Base-by-base conservation (phyloP, 129 eudicot genomes). In the Glebionis coronaria region DNA sequence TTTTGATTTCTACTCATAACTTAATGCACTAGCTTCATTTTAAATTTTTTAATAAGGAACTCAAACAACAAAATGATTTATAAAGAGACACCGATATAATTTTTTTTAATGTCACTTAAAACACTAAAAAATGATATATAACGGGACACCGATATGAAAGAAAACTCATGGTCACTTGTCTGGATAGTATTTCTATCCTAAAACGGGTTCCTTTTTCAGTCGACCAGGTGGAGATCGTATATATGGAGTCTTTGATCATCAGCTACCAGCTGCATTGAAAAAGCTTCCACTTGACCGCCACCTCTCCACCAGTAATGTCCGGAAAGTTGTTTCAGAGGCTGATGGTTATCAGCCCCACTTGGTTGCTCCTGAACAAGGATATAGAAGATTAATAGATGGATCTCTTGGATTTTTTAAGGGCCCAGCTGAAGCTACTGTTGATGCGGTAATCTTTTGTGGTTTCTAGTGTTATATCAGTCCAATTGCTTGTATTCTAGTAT, bases 261-360 rank as follows among this genome's bases (percentile, higher is more conserved):
- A 93, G 78, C 87, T 89, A 60, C 99, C 99, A 44, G 99, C 97
- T 21, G 99, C 99, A 44, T 69, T 93, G 61, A 93, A 93, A 78
- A 93, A 93, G 82, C 99, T 93, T 68, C 99, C 99, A 45, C 69
- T 93, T 61, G 97, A 93, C 82, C 99, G 99, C 28, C 99, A 93
- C 82, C 93, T 93, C 23, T 93, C 99, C 10, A 73, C 74, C 69
- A 84, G 75, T 69, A 93, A 93, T 50, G 97, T 93, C 61, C 77
- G 86, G 31, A 93, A 87, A 84, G 93, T 93, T 57, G 87, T 93
- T 68, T 77, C 99, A 11, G 99, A 93, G 78, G 99, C 99, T 68
- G 99, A 93, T 86, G 99, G 99, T 65, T 93, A 93, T 79, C 99
- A 93, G 65, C 97, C 99, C 68, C 99, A 93, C 73, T 77, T 93